Percentiles rank a stretch among this genome's conserved stretches.
phyloP scores from a whole-genome alignment of 352 stramenopile genomes.

The Bremia lactucae region DNA sequence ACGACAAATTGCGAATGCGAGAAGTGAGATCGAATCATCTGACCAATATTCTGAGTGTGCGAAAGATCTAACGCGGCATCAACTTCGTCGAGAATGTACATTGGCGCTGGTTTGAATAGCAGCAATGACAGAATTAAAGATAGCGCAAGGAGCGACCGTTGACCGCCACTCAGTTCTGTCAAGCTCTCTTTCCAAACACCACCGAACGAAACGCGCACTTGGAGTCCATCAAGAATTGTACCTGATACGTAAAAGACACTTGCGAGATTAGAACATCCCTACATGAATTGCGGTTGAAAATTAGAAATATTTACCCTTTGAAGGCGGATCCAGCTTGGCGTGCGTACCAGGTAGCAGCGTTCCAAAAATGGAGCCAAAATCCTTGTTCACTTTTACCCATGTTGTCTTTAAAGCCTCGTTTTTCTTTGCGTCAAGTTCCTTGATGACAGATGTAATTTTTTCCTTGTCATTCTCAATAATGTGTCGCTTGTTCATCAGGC shows the following conservation, averaged over 20 bases:
- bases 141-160: slow-evolving; percentile 97
- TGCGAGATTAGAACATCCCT: no score
- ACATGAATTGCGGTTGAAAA: no score
- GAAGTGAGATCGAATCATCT: slow-evolving; percentile 99
- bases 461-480: slow-evolving; percentile 99
- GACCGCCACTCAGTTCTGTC: slow-evolving; percentile 96
- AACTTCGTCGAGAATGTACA: slow-evolving; percentile 99
- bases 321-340: slow-evolving; percentile 95
- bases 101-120: slow-evolving; percentile 98
- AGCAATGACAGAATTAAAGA: slow-evolving; percentile 97
- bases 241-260: slow-evolving; percentile 24
- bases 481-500: slow-evolving; percentile 94
- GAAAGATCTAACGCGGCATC: slow-evolving; percentile 98
- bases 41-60: slow-evolving; percentile 99
- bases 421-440: slow-evolving; percentile 99
- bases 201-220: slow-evolving; percentile 99
- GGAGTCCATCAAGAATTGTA: slow-evolving; percentile 88
- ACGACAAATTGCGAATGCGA: slow-evolving; percentile 99
- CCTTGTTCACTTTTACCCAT: slow-evolving; percentile 98
- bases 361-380: slow-evolving; percentile 99
- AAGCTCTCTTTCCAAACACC: slow-evolving; percentile 98
- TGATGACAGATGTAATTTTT: slow-evolving; percentile 98
- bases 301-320: slow-evolving; percentile 47
- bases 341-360: slow-evolving; percentile 94
- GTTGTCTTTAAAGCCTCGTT: slow-evolving; percentile 93